Conservation (phyloP, 2,329 filamentous ascomycete species). For the Aspergillus uvarum region DNA sequence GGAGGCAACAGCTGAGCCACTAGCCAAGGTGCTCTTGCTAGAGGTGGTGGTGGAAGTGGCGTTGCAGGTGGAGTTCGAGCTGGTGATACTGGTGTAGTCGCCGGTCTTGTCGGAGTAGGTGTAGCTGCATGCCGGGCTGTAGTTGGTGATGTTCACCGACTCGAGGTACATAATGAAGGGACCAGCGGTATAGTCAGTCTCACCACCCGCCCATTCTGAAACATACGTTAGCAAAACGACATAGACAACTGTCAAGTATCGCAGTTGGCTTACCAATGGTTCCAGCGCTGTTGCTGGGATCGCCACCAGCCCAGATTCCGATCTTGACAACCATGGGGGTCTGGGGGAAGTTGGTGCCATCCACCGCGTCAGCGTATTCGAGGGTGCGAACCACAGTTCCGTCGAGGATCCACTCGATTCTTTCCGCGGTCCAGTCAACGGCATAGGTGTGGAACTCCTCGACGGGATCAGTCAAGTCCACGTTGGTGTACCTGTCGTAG, state of each 20-base stretch:
- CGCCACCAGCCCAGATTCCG: slow-evolving; percentile 68
- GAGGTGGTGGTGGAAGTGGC: not conserved
- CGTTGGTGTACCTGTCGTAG: slow-evolving; percentile 83
- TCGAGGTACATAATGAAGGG: slow-evolving; percentile 76
- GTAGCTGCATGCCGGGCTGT: slow-evolving; percentile 63
- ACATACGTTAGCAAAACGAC: not conserved
- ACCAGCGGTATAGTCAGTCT: slow-evolving; percentile 63
- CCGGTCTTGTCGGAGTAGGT: slow-evolving; percentile 61
- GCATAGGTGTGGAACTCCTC: slow-evolving; percentile 47
- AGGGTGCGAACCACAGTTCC: slow-evolving; percentile 62
- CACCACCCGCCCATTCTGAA: slow-evolving; percentile 65
- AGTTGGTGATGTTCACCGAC: slow-evolving; percentile 56
- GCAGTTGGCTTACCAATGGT: slow-evolving; percentile 47
- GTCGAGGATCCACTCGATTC: slow-evolving; percentile 66
- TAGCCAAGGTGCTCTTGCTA: not conserved
- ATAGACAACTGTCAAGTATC: too few relatives aligned
- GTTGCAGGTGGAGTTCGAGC: slow-evolving; percentile 11
- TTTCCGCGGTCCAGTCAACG: slow-evolving; percentile 65
- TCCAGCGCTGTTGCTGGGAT: slow-evolving; percentile 37
- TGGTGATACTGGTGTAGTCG: slow-evolving; percentile 60
- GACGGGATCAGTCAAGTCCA: slow-evolving; percentile 61
- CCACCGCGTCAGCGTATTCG: slow-evolving; percentile 58
- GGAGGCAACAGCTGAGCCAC: not conserved
- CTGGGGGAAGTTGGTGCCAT: slow-evolving; percentile 64
- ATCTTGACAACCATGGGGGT: slow-evolving; percentile 71